Evolutionary conservation across 495 filamentous ascomycete genomes (phyloP), one percentile per base, ranked within the genome.

Genomic region (Aspergillus taichungensis): DNA sequence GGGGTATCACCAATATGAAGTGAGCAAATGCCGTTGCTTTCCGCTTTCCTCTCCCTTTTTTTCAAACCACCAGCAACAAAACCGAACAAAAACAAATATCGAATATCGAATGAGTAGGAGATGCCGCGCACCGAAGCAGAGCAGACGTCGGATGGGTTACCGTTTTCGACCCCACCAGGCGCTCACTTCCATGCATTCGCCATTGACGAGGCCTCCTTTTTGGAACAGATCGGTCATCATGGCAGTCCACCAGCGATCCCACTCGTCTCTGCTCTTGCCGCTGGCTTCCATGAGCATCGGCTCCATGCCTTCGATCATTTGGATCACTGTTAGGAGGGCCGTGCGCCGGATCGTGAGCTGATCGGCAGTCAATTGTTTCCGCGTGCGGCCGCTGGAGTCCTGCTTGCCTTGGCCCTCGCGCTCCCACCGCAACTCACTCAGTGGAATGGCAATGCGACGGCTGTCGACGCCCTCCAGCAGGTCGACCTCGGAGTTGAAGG

Each of bases 131-230:
- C 18, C 18, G 18, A 24, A 24, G 4, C 18, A 24, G 18, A 24
- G 18, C 18, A 24, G 18, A 24, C 18, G 18, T 24, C 18, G 18
- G 35, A 41, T 18, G 13, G 13, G 40, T 64, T 46, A 70, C 62
- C 64, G 75, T 68, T 88, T 94, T 61, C 72, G 71, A 51, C 86
- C 89, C 83, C 87, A 94, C 88, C 88, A 95, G n/a, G 87, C 89
- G 42, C 89, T 90, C 45, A 92, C 77, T 71, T 96, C 90, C 36
- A 97, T 66, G 63, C 88, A 94, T 66, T 97, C 90, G 34, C 90
- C 88, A 68, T 79, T 87, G 30, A 79, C 77, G 18, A 87, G 80
- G 13, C 88, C 85, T 36, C 81, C 79, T 47, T 86, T 77, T 56
- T 85, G 82, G 50, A 94, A 73, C 59, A 95, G 68, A 67, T 89